Conservation (phyloP, 805 yeast genomes). For the Schizosaccharomyces osmophilus region DNA sequence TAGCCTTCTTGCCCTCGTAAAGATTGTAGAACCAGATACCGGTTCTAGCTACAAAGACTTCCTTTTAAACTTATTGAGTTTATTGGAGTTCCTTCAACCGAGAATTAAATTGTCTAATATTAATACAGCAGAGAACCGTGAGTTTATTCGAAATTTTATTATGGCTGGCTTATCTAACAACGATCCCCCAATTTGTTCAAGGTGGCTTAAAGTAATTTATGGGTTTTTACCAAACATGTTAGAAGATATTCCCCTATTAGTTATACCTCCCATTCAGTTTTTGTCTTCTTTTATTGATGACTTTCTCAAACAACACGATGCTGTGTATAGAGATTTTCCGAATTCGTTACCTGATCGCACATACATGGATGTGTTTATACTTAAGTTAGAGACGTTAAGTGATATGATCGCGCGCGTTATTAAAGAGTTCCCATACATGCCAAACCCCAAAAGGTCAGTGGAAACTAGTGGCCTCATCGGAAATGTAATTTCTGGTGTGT, state of each 20-base stretch:
- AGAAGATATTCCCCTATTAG: slow-evolving; percentile 29
- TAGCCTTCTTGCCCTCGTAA: too few relatives aligned
- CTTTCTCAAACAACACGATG: slow-evolving; percentile 15
- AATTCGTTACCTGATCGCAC: slow-evolving; percentile 4
- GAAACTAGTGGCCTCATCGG: slow-evolving; percentile 28
- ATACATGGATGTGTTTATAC: slow-evolving; percentile 5
- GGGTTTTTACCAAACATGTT: slow-evolving; percentile 9
- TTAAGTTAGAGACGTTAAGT: slow-evolving; percentile 10
- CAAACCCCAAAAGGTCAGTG: slow-evolving; percentile 8
- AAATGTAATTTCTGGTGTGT: slow-evolving; percentile 44
- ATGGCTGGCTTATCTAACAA: background rate
- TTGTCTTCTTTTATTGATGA: slow-evolving; percentile 10
- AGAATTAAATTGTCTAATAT: background rate
- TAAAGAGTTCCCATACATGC: slow-evolving; percentile 18
- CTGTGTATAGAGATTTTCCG: slow-evolving; percentile 11
- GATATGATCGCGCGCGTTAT: background rate
- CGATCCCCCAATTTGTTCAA: background rate
- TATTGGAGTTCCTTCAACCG: background rate
- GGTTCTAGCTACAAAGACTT: too few relatives aligned
- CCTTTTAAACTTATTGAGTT: too few relatives aligned
- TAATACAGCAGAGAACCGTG: background rate
- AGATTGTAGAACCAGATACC: too few relatives aligned
- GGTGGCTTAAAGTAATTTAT: background rate
- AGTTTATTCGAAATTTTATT: background rate
- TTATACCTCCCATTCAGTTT: slow-evolving; percentile 16